These are phyloP conservation scores for Catunica adiposa DNA, from an alignment of 2,329 filamentous ascomycete genomes.

Conservation along the genomic window DNA sequence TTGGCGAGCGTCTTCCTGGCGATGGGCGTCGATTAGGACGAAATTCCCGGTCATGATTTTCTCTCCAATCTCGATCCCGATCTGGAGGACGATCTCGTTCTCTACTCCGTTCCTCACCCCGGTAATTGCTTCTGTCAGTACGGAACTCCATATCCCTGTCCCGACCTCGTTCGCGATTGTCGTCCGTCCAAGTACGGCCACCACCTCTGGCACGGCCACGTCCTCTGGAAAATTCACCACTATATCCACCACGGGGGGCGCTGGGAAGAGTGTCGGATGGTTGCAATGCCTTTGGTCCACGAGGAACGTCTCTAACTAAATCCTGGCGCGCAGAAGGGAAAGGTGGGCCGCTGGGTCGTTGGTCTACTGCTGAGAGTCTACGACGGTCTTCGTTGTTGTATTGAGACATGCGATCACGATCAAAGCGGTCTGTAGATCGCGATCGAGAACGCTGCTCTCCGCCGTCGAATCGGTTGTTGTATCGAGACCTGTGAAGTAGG, in stretches of 20 bases:
- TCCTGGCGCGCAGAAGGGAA: constrained; percentile 47
- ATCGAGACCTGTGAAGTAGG: constrained; percentile 27
- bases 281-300: constrained; percentile 57
- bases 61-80: constrained; percentile 32
- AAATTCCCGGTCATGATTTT: constrained; percentile 25
- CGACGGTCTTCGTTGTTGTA: constrained; percentile 52
- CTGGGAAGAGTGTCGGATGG: constrained; percentile 48
- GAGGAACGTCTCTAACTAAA: constrained; percentile 47
- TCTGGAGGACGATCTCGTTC: constrained; percentile 37
- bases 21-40: constrained; percentile 27
- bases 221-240: constrained; percentile 42
- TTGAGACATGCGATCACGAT: constrained; percentile 31
- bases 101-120: constrained; percentile 39
- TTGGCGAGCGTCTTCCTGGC: no score
- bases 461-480: constrained; percentile 43
- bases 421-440: constrained; percentile 51
- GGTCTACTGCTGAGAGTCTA: constrained; percentile 35
- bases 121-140: constrained; percentile 32
- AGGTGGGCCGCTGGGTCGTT: constrained; percentile 34
- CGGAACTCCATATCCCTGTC: constrained; percentile 44
- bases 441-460: constrained; percentile 44
- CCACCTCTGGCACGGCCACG: constrained; percentile 37
- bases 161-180: constrained; percentile 43
- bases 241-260: constrained; percentile 50
- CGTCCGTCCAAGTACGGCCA: constrained; percentile 42